phyloP scores from a whole-genome alignment of 2,329 filamentous ascomycete genomes.

The Colletotrichum karsti region DNA sequence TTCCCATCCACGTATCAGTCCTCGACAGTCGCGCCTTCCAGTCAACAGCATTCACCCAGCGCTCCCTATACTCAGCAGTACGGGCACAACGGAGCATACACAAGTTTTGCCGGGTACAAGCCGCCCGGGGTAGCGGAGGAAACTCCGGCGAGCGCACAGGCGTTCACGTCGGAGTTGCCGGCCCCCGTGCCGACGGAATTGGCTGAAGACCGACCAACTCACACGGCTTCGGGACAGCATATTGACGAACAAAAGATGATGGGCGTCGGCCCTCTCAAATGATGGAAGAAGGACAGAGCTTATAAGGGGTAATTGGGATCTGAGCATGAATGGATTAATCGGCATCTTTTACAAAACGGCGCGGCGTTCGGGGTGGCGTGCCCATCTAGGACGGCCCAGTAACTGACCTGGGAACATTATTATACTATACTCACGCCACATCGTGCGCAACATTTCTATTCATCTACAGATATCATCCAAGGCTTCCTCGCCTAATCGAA shows the following conservation, averaged over 20 bases:
- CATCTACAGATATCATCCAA: not conserved
- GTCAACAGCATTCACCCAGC: not conserved
- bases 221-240: not conserved
- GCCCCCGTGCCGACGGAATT: constrained; percentile 3
- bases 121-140: not conserved
- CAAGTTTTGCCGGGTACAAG: constrained; percentile 13
- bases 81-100: not conserved
- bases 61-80: constrained; percentile 1
- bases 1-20: not conserved
- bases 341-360: not conserved
- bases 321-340: not conserved
- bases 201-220: not conserved
- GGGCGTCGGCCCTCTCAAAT: not conserved
- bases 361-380: not conserved
- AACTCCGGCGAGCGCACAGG: not conserved
- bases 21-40: not conserved
- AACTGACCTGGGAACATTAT: not conserved
- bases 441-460: not conserved
- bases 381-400: not conserved
- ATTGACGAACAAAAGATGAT: constrained; percentile 18
- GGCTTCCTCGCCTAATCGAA: not conserved
- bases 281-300: no score
- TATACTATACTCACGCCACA: not conserved
- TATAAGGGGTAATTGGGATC: no score
- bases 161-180: not conserved